Evolutionary conservation across 495 filamentous ascomycete genomes (phyloP).

Genomic region (Tuber aestivum): DNA sequence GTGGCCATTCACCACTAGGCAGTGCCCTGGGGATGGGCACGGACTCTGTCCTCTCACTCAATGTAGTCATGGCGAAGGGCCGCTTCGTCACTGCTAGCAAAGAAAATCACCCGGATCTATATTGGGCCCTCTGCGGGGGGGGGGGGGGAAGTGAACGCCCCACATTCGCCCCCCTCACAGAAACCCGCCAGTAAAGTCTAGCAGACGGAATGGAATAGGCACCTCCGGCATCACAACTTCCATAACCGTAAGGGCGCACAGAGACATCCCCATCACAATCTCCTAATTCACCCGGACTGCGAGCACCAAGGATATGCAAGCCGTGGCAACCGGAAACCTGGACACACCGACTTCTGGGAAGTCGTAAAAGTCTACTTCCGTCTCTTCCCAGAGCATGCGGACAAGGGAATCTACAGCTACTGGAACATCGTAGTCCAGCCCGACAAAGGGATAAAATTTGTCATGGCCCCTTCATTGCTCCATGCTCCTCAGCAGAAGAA

Average conservation of each 20-base stretch:
- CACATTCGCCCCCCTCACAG: neutral
- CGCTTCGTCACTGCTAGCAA: conserved; percentile 50
- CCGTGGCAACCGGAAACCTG: conserved; percentile 32
- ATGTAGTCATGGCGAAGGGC: conserved; percentile 55
- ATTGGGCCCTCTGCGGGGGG: conserved; percentile 52
- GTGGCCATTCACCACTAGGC: conserved; percentile 55
- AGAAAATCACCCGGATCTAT: conserved; percentile 53
- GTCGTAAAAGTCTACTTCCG: conserved; percentile 49
- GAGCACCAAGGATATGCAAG: neutral
- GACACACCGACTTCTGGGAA: conserved; percentile 48
- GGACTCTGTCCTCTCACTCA: conserved; percentile 43
- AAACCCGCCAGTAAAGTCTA: too few species aligned
- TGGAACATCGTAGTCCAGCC: conserved; percentile 43
- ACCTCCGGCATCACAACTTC: too few species aligned
- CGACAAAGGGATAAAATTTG: conserved; percentile 33
- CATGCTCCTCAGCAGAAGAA: conserved; percentile 44
- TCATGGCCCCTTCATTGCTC: conserved; percentile 45
- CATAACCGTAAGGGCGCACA: too few species aligned
- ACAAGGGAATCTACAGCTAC: conserved; percentile 53
- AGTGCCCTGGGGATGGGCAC: conserved; percentile 53
- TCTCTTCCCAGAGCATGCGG: conserved; percentile 40
- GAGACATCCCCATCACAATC: too few species aligned
- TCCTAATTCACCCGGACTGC: too few species aligned
- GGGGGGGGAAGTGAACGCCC: conserved; percentile 35
- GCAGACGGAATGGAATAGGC: too few species aligned